Evolutionary conservation across 1,139 yeast species (phyloP), one percentile per base, ranked within the genome.

Genomic region (Magnusiomyces suaveolens): DNA sequence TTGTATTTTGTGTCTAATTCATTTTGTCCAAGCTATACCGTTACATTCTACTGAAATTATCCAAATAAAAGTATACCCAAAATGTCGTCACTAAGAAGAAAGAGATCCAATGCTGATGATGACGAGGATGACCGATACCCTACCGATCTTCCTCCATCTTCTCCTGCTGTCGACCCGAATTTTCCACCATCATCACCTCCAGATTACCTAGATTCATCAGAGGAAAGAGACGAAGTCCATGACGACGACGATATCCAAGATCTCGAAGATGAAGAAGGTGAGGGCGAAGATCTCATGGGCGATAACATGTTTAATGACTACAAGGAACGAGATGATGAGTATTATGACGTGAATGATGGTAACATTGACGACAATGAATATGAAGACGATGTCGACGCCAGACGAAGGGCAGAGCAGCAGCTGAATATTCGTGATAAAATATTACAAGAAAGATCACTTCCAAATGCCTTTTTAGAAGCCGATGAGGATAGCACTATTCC

Each of bases 241-340:
- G 85, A 79, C 47, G 82, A 79, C 50, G 89, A 84, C 39, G 85
- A 82, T 58, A 76, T 84, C 23, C 89, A 82, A 56, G 96, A 87
- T 61, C 72, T 83, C 56, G 87, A 84, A 58, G 79, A 81, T n/a
- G 95, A 86, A 64, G 92, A 86, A 63, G 95, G 83, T 58, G 90
- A 87, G 43, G 89, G 84, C 48, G 86, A 81, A 47, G 97, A 92
- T 67, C 76, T 92, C 67, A 83, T 89, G 77, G 87, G 82, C 52
- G 96, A 88, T 52, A 83, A 84, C 62, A 78, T 88, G 83, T 84
- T 82, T 64, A n/a, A n/a, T 16, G 97, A 92, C 69, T 90, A 90
- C 66, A 77, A 77, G 50, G 83, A 83, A 61, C 79, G 77, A 0
- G 79, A 74, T 36, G 83, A 86, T 62, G 97, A 90, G 68, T 59